Conservation (phyloP, 768 basidiomycete genomes). For the Cystobasidium ongulense region DNA sequence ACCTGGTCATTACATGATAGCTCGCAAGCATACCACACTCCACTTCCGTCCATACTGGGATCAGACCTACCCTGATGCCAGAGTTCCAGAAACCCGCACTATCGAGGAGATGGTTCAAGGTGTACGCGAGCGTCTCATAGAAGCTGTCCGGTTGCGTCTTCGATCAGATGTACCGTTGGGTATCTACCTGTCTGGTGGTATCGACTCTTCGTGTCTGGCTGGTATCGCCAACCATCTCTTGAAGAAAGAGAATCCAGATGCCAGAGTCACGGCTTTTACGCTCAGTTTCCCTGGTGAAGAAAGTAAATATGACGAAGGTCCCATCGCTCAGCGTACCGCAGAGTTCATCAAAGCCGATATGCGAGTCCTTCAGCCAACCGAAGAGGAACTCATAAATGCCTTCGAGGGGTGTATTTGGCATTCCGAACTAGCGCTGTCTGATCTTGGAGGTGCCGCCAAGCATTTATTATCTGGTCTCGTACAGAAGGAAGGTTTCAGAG, state of each 20-base stretch:
- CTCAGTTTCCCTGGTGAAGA: constrained; percentile 39
- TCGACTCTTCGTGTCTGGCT: constrained; percentile 41
- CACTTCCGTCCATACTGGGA: constrained; percentile 41
- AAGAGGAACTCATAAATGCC: constrained; percentile 36
- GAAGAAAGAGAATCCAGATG: constrained; percentile 37
- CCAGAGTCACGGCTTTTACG: constrained; percentile 38
- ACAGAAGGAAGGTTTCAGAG: constrained; percentile 39
- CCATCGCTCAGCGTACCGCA: constrained; percentile 41
- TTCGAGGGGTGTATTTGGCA: constrained; percentile 42
- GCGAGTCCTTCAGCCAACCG: constrained; percentile 37
- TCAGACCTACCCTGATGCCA: constrained; percentile 34
- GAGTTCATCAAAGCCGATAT: constrained; percentile 41
- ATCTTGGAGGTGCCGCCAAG: constrained; percentile 43
- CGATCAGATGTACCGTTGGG: constrained; percentile 43
- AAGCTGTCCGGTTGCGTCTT: constrained; percentile 39
- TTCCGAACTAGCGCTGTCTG: constrained; percentile 41
- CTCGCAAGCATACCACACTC: constrained; percentile 32
- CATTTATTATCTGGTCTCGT: constrained; percentile 40
- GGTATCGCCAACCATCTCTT: constrained; percentile 42
- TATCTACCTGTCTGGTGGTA: constrained; percentile 43
- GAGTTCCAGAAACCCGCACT: constrained; percentile 35
- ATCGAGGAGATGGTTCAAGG: constrained; percentile 41
- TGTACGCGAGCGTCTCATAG: constrained; percentile 37
- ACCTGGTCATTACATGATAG: constrained; percentile 41
- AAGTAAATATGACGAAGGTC: constrained; percentile 34